Percentiles rank a stretch among this genome's conserved stretches.
Evolutionary conservation across 139 green algal species (phyloP).

Genomic region (Chlamydomonas schloesseri): DNA sequence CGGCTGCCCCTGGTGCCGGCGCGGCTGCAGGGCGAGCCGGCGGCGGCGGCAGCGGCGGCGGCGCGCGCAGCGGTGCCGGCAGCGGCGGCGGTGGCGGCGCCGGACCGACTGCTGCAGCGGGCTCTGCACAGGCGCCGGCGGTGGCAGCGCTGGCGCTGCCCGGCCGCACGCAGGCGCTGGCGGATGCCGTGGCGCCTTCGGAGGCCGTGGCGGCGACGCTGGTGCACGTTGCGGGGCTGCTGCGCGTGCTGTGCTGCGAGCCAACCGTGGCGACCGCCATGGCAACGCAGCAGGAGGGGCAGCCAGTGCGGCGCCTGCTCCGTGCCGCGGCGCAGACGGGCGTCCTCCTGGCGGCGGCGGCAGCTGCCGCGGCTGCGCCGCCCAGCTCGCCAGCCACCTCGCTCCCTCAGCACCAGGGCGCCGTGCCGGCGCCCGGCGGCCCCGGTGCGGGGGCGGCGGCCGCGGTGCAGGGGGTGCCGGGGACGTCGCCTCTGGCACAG

Average conservation of each 20-base stretch:
- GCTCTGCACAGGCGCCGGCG: neutral
- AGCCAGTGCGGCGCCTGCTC: slow-evolving; percentile 30
- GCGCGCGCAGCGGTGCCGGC: neutral
- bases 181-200: neutral
- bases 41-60: neutral
- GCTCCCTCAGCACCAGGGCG: neutral
- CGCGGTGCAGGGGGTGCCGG: neutral
- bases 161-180: neutral
- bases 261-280: neutral
- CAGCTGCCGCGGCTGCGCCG: neutral
- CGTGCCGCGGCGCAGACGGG: neutral
- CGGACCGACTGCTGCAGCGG: neutral
- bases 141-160: neutral
- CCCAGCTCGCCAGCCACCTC: neutral
- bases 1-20: too few species aligned
- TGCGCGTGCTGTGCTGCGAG: slow-evolving; percentile 32
- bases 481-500: neutral
- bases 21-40: neutral
- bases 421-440: neutral
- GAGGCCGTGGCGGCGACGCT: slow-evolving; percentile 37
- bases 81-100: neutral
- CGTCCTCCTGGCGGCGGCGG: neutral
- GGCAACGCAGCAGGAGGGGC: neutral
- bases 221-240: slow-evolving; percentile 29
- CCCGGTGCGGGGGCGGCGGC: neutral